Evolutionary conservation across 2,329 filamentous ascomycete species (phyloP).

Genomic region (Clonostachys chloroleuca): DNA sequence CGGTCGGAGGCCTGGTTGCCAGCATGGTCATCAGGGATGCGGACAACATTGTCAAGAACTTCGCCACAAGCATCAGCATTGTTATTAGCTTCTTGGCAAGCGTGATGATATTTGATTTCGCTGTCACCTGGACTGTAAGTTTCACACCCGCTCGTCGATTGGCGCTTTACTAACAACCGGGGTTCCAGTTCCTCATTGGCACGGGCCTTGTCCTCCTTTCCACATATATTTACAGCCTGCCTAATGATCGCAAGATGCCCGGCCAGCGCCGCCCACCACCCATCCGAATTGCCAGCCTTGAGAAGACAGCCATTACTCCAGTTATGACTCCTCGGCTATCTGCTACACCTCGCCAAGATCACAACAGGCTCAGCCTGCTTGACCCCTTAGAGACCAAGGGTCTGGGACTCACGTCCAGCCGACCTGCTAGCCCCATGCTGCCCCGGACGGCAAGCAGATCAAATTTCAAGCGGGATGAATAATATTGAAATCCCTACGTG

Average conservation of each 20-base stretch:
- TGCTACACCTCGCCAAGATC: neutral
- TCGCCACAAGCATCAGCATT: conserved; percentile 89
- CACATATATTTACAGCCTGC: conserved; percentile 78
- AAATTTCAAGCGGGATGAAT: conserved; percentile 15
- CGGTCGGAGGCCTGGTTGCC: conserved; percentile 77
- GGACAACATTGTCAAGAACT: conserved; percentile 84
- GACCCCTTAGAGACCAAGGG: conserved; percentile 30
- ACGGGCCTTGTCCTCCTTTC: conserved; percentile 74
- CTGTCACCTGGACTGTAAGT: conserved; percentile 68
- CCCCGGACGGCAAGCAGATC: conserved; percentile 29
- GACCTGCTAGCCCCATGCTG: conserved; percentile 41
- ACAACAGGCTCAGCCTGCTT: conserved; percentile 18
- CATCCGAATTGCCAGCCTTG: conserved; percentile 67
- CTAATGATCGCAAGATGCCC: conserved; percentile 49
- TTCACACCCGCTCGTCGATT: neutral
- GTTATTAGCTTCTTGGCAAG: conserved; percentile 82
- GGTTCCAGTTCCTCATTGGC: conserved; percentile 70
- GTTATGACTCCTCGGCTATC: conserved; percentile 24
- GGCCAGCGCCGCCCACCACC: conserved; percentile 53
- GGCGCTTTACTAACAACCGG: neutral
- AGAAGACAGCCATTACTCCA: conserved; percentile 64
- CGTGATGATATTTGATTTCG: conserved; percentile 79
- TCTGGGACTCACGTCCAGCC: conserved; percentile 35
- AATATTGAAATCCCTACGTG: neutral
- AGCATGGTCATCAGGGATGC: conserved; percentile 33